Conservation (phyloP, 371 early-diverging fungal species). For the Parasitella parasitica region DNA sequence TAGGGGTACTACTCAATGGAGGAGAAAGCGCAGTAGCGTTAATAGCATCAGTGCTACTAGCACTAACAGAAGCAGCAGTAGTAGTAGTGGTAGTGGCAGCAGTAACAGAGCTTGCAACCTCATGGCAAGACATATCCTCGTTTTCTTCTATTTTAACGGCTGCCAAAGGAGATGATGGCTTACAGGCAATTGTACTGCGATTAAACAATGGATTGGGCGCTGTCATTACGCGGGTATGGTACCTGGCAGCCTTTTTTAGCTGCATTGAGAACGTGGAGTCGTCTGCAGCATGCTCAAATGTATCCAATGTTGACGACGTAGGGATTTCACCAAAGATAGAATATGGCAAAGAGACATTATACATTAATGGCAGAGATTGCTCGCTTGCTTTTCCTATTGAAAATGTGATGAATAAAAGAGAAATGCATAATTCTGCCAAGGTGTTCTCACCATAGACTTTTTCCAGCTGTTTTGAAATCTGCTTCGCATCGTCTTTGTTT, state of each 20-base stretch:
- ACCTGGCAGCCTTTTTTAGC: slow-evolving; percentile 8
- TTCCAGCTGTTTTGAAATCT: slow-evolving; percentile 59
- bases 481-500: slow-evolving; percentile 69
- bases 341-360: slow-evolving; percentile 33
- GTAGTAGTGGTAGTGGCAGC: background rate
- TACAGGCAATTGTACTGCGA: background rate
- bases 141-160: background rate
- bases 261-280: background rate
- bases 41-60: too few species aligned
- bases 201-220: slow-evolving; percentile 20
- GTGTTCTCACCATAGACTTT: slow-evolving; percentile 35
- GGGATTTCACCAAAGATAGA: slow-evolving; percentile 34
- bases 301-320: slow-evolving; percentile 6
- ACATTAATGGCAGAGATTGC: slow-evolving; percentile 33
- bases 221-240: slow-evolving; percentile 31
- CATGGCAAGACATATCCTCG: background rate
- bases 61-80: too few species aligned
- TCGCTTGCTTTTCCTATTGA: slow-evolving; percentile 20
- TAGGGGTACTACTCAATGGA: background rate
- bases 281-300: slow-evolving; percentile 6
- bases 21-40: background rate
- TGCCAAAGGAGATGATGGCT: background rate
- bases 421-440: too few species aligned
- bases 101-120: background rate
- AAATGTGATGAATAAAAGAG: background rate